Conservation (phyloP, 192 early-diverging fungal species). For the Linnemannia elongata region DNA sequence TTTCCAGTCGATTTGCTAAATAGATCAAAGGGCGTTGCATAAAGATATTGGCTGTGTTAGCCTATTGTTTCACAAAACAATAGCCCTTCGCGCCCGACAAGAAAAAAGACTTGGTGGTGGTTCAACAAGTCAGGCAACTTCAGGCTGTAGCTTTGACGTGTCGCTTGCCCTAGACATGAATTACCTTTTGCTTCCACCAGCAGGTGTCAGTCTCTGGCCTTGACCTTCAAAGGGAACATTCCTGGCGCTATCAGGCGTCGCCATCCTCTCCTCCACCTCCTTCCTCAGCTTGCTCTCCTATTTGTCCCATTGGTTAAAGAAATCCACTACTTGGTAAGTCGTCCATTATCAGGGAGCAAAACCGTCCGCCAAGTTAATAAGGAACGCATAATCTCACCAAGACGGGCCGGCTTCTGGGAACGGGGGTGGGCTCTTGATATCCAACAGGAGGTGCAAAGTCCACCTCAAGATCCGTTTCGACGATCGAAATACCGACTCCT, state of each 20-base stretch:
- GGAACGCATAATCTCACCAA: slow-evolving; percentile 28
- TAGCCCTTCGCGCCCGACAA: neutral
- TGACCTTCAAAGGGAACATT: slow-evolving; percentile 57
- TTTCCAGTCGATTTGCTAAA: slow-evolving; percentile 30
- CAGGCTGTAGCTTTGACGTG: neutral
- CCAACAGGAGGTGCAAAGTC: slow-evolving; percentile 98
- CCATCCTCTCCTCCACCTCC: slow-evolving; percentile 48
- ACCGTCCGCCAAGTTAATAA: neutral
- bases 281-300: slow-evolving; percentile 60
- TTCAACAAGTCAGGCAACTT: neutral
- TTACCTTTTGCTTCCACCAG: slow-evolving; percentile 55
- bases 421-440: slow-evolving; percentile 87
- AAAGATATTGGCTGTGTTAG: neutral
- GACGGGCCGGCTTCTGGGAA: slow-evolving; percentile 39
- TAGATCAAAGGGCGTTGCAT: slow-evolving; percentile 2
- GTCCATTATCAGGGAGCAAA: neutral
- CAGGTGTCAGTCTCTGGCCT: slow-evolving; percentile 52
- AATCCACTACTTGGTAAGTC: neutral
- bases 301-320: neutral
- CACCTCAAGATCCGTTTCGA: slow-evolving; percentile 98
- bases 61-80: neutral
- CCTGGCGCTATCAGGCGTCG: slow-evolving; percentile 37
- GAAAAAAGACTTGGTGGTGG: neutral
- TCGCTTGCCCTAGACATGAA: neutral
- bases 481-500: slow-evolving; percentile 87